Percentiles rank a stretch among this genome's conserved stretches.
These are phyloP conservation scores for Sutorius australiensis DNA, from an alignment of 768 basidiomycete species.

Conservation along the genomic window DNA sequence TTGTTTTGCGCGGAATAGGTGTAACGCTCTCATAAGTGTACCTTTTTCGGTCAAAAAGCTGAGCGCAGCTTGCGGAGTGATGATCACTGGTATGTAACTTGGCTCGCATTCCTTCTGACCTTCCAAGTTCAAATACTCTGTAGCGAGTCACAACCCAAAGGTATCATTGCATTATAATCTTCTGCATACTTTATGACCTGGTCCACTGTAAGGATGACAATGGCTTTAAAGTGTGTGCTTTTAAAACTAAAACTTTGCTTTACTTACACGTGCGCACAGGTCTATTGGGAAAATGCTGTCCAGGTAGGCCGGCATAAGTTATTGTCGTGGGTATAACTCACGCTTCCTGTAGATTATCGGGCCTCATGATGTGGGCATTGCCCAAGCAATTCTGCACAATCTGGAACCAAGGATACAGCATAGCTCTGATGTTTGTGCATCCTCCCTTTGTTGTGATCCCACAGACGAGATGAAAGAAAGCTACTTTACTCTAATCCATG, in stretches of 20 bases:
- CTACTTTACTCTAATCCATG: slow-evolving; percentile 48
- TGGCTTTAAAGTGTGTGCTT: slow-evolving; percentile 66
- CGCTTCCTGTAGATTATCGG: slow-evolving; percentile 60
- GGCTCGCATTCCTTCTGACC: background rate
- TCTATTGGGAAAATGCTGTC: slow-evolving; percentile 87
- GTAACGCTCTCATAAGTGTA: slow-evolving; percentile 46
- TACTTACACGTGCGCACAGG: slow-evolving; percentile 39
- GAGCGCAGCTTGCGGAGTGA: slow-evolving; percentile 75
- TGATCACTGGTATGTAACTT: slow-evolving; percentile 73
- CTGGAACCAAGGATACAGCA: slow-evolving; percentile 51
- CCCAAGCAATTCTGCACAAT: slow-evolving; percentile 57
- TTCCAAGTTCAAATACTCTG: background rate
- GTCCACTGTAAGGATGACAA: slow-evolving; percentile 62
- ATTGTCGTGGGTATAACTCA: background rate
- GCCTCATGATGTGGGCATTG: slow-evolving; percentile 80
- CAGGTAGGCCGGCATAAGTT: slow-evolving; percentile 45
- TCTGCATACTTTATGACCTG: background rate
- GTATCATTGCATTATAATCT: slow-evolving; percentile 31
- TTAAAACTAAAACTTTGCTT: background rate
- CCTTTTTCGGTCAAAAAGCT: slow-evolving; percentile 71
- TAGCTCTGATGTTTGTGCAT: slow-evolving; percentile 32
- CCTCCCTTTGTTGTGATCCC: slow-evolving; percentile 47
- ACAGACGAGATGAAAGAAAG: slow-evolving; percentile 56
- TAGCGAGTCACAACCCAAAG: slow-evolving; percentile 89
- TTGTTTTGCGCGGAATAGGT: background rate